These are phyloP conservation scores for Aureobasidium vineae DNA, from an alignment of 2,329 filamentous ascomycete genomes.

Conservation along the genomic window DNA sequence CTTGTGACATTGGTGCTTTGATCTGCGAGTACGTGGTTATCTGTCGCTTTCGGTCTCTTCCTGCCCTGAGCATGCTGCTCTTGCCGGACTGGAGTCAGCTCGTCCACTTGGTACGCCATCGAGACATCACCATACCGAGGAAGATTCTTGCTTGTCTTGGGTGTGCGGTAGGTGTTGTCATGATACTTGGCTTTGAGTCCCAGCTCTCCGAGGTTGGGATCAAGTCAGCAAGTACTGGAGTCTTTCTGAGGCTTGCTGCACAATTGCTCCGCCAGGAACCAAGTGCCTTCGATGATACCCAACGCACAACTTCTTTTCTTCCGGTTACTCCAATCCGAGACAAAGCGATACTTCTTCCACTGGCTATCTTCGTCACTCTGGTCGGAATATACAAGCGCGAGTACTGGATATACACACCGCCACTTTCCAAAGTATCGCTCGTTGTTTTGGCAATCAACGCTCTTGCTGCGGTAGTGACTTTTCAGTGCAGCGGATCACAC, in stretches of 20 bases:
- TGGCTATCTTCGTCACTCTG: background rate
- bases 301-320: background rate
- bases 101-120: background rate
- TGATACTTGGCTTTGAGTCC: background rate
- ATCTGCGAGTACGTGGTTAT: background rate
- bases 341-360: background rate
- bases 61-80: background rate
- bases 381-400: background rate
- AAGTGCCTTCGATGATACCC: background rate
- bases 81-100: background rate
- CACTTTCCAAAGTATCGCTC: background rate
- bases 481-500: background rate
- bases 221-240: background rate
- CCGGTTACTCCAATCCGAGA: background rate
- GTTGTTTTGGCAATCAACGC: background rate
- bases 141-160: background rate
- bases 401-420: background rate
- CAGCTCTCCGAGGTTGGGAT: background rate
- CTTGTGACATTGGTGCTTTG: background rate
- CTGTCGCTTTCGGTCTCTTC: background rate
- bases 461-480: background rate
- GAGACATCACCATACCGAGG: background rate
- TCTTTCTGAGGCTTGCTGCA: background rate
- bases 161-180: background rate
- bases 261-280: background rate